Evolutionary conservation across 345 rosid species (phyloP).

Genomic region (Abelmoschus esculentus): DNA sequence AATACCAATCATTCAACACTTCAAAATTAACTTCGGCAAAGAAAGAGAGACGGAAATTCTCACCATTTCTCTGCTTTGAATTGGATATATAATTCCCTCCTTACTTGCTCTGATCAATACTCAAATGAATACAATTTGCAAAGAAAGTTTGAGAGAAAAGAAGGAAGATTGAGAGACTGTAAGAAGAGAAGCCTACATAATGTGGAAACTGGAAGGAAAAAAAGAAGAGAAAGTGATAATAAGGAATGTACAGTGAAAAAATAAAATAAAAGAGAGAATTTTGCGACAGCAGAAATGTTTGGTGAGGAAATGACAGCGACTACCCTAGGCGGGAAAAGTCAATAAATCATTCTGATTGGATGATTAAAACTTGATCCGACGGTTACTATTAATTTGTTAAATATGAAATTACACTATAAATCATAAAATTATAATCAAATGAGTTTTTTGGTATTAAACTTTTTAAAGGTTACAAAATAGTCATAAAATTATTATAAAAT

Average conservation of each 20-base stretch:
- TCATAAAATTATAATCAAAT: too few relatives aligned
- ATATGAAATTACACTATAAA: background rate
- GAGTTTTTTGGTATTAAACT: too few relatives aligned
- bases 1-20: background rate
- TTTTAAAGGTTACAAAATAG: too few relatives aligned
- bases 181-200: constrained; percentile 3
- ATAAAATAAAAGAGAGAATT: background rate
- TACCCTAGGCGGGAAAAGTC: constrained; percentile 8
- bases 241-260: constrained; percentile 2
- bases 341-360: constrained; percentile 6
- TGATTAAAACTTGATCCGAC: background rate
- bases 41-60: background rate
- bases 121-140: constrained; percentile 2
- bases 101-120: background rate
- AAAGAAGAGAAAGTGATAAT: background rate
- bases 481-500: too few relatives aligned
- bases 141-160: background rate
- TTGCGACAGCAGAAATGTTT: background rate
- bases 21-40: background rate
- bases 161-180: background rate
- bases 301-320: background rate
- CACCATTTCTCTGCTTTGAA: constrained; percentile 11
- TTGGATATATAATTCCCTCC: background rate
- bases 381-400: background rate
- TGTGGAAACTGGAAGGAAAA: background rate